Conservation (phyloP, 768 basidiomycete genomes). For the Boletus subparvulus region DNA sequence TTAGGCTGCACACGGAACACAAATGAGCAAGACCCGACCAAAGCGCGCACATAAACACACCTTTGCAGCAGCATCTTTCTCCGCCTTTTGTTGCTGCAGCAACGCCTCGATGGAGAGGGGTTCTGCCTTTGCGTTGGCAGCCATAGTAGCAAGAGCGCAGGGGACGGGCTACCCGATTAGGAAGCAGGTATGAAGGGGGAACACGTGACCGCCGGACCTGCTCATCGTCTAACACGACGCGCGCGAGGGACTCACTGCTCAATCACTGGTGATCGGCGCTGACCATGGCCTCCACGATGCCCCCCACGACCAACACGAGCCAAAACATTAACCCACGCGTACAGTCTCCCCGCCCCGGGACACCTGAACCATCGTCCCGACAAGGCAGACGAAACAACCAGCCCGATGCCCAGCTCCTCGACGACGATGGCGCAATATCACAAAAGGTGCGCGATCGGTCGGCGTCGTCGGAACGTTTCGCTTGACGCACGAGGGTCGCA, state of each 20-base stretch:
- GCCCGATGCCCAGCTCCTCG: slow-evolving; percentile 56
- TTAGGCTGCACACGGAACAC: slow-evolving; percentile 61
- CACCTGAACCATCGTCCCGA: slow-evolving; percentile 59
- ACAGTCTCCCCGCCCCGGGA: slow-evolving; percentile 55
- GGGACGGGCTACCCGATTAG: slow-evolving; percentile 9
- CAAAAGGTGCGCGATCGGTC: slow-evolving; percentile 45
- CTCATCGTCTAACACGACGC: slow-evolving; percentile 26
- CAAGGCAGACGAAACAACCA: slow-evolving; percentile 57
- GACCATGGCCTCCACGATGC: slow-evolving; percentile 16
- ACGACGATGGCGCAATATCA: slow-evolving; percentile 69
- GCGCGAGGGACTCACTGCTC: slow-evolving; percentile 12
- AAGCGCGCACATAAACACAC: slow-evolving; percentile 38
- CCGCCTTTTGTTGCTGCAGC: slow-evolving; percentile 81
- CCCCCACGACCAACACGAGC: slow-evolving; percentile 1
- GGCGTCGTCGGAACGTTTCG: background rate
- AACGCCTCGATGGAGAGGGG: slow-evolving; percentile 89
- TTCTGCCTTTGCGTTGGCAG: slow-evolving; percentile 43
- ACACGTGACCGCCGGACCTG: slow-evolving; percentile 25
- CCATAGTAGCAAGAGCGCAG: slow-evolving; percentile 36
- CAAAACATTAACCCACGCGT: slow-evolving; percentile 24
- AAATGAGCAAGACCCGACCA: background rate
- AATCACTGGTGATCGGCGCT: slow-evolving; percentile 21
- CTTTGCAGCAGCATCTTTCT: slow-evolving; percentile 89
- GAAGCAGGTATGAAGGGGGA: background rate
- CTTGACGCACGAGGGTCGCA: background rate